phyloP scores from a whole-genome alignment of 345 rosid genomes.

The Euclidium syriacum region DNA sequence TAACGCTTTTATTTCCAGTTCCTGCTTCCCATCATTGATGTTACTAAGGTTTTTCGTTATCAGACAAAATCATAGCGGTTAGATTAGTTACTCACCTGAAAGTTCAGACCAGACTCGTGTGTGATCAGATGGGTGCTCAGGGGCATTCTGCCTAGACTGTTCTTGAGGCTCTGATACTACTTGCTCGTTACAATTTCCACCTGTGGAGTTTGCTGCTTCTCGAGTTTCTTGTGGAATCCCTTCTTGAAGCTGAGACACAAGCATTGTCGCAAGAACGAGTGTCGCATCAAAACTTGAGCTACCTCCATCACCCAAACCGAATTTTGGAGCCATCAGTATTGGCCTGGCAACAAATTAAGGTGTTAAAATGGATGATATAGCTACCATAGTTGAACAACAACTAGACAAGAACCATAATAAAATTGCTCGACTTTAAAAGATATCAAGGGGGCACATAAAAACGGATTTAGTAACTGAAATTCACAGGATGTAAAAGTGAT shows the following conservation, averaged over 20 bases:
- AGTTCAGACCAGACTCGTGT: conserved; percentile 95
- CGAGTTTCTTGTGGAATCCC: conserved; percentile 48
- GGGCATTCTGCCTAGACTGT: conserved; percentile 40
- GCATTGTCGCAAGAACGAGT: conserved; percentile 90
- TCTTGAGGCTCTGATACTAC: conserved; percentile 47
- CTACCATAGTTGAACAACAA: background rate
- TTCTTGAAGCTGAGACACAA: conserved; percentile 70
- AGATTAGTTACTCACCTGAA: conserved; percentile 48
- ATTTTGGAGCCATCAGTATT: conserved; percentile 82
- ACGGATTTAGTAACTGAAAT: background rate
- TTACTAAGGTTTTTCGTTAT: conserved; percentile 14
- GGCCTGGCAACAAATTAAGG: conserved; percentile 49
- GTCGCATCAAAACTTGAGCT: conserved; percentile 74
- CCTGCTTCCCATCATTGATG: conserved; percentile 38
- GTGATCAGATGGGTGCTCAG: conserved; percentile 72
- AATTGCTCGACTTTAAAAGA: background rate
- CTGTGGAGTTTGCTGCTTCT: conserved; percentile 34
- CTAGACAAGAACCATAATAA: background rate
- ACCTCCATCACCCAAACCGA: conserved; percentile 68
- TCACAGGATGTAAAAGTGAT: background rate
- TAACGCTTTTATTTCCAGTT: conserved; percentile 62
- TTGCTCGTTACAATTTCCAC: conserved; percentile 34
- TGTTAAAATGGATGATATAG: background rate
- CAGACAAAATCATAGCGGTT: background rate
- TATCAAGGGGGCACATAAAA: conserved; percentile 3